Percentiles rank a stretch among this genome's conserved stretches.
Conservation (phyloP, 2,329 filamentous ascomycete species). For the Ophiostoma sp. region DNA sequence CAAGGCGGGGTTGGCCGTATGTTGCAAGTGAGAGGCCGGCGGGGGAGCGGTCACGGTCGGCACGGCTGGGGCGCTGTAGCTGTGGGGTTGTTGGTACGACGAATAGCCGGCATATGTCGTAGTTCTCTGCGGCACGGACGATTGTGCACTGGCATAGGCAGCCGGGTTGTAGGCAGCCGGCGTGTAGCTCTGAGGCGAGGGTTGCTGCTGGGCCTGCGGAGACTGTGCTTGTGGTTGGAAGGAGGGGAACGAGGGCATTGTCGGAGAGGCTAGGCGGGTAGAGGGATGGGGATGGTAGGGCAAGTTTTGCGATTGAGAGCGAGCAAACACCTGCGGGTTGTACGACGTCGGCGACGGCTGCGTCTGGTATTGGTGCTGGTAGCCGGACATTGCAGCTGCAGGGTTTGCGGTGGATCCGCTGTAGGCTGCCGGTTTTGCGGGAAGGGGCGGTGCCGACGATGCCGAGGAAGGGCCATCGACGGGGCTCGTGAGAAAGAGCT, state of each 20-base stretch:
- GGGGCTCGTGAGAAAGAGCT: constrained; percentile 57
- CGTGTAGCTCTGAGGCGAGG: constrained; percentile 41
- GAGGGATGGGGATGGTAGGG: constrained; percentile 35
- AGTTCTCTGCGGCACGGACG: constrained; percentile 44
- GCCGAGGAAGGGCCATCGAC: constrained; percentile 29
- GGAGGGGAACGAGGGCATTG: constrained; percentile 33
- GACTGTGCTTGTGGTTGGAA: constrained; percentile 15
- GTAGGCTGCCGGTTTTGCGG: constrained; percentile 35
- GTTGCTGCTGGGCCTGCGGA: constrained; percentile 34
- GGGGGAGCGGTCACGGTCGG: constrained; percentile 31
- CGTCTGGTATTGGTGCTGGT: constrained; percentile 48
- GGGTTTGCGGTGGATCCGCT: constrained; percentile 26
- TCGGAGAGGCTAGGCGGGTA: constrained; percentile 37
- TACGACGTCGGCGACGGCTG: constrained; percentile 51
- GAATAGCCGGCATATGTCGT: constrained; percentile 46
- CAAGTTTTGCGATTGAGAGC: constrained; percentile 49
- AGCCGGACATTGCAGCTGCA: constrained; percentile 42
- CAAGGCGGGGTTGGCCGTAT: not conserved
- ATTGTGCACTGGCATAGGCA: constrained; percentile 47
- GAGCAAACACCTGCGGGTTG: constrained; percentile 63
- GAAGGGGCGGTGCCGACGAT: constrained; percentile 26
- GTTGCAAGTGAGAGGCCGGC: constrained; percentile 1
- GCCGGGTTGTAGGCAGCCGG: constrained; percentile 55
- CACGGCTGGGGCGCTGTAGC: constrained; percentile 37
- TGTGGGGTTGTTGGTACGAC: constrained; percentile 37